Conservation (phyloP, 2,329 filamentous ascomycete genomes). For the Colletotrichum cuscutae region DNA sequence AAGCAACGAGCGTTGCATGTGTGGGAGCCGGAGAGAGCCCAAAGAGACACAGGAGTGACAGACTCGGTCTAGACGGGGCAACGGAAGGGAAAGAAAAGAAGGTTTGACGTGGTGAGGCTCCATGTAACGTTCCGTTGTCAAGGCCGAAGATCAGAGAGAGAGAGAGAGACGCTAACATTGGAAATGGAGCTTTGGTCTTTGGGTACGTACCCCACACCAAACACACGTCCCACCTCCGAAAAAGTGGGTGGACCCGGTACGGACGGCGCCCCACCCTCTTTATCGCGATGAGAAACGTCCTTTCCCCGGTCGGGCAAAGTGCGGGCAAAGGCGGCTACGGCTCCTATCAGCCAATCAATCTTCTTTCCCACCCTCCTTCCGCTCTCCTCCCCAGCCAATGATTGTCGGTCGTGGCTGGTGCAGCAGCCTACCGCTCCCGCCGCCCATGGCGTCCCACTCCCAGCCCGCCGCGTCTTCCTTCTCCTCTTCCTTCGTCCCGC, state of each 20-base stretch:
- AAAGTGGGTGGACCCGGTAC: not conserved
- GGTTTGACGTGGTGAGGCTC: conserved; percentile 34
- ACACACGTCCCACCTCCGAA: not conserved
- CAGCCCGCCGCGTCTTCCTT: conserved; percentile 17
- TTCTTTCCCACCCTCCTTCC: not conserved
- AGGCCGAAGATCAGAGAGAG: conserved; percentile 16
- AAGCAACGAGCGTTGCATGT: conserved; percentile 1
- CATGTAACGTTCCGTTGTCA: conserved; percentile 36
- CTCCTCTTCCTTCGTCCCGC: not conserved
- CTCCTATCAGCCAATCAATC: conserved; percentile 16
- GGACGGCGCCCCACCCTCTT: not conserved
- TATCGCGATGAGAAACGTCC: not conserved
- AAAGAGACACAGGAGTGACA: conserved; percentile 1
- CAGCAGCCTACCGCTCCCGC: conserved; percentile 19
- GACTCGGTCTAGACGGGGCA: not conserved
- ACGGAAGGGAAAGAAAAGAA: conserved; percentile 22
- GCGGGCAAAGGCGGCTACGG: not conserved
- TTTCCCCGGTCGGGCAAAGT: not conserved
- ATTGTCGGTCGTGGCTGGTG: conserved; percentile 2
- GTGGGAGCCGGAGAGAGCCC: not conserved
- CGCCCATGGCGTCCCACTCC: conserved; percentile 28
- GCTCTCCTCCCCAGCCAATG: conserved; percentile 8
- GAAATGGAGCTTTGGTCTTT: conserved; percentile 7
- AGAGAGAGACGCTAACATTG: conserved; percentile 20
- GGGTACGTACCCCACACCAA: conserved; percentile 2